Evolutionary conservation across 345 rosid genomes (phyloP).

Genomic region (Salix purpurea): DNA sequence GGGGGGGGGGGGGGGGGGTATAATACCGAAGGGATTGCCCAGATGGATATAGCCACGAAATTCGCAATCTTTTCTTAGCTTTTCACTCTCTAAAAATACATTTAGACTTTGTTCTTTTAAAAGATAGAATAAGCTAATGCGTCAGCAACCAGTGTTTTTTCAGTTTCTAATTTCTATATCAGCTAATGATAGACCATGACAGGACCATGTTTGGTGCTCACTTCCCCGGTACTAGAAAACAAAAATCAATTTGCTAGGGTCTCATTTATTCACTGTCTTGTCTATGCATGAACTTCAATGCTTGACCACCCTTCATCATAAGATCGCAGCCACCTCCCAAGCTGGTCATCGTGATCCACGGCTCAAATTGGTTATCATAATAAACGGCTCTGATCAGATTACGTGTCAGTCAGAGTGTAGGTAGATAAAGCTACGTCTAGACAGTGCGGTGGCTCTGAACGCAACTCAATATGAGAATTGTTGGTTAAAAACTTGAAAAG

Average conservation of each 20-base stretch:
- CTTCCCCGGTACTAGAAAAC: slow-evolving; percentile 30
- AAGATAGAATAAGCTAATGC: background rate
- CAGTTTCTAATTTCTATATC: background rate
- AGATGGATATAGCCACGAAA: slow-evolving; percentile 37
- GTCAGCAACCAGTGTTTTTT: background rate
- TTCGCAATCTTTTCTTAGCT: slow-evolving; percentile 9
- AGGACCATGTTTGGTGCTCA: slow-evolving; percentile 70
- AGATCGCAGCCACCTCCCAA: background rate
- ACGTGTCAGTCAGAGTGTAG: background rate
- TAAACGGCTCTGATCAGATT: background rate
- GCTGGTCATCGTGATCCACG: too few relatives aligned
- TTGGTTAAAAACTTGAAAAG: too few relatives aligned
- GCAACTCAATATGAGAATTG: background rate
- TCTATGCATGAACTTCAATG: background rate
- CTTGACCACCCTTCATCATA: background rate
- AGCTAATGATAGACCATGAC: slow-evolving; percentile 37
- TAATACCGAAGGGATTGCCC: slow-evolving; percentile 37
- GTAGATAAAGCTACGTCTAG: background rate
- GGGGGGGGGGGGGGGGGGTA: background rate
- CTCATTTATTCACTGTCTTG: background rate
- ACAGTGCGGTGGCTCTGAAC: background rate
- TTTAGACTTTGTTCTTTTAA: background rate
- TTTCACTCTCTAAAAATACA: background rate
- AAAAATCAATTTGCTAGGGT: slow-evolving; percentile 6
- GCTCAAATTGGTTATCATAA: background rate